Percentiles rank a stretch among this genome's conserved stretches.
Evolutionary conservation across 2,329 filamentous ascomycete genomes (phyloP).

Genomic region (Cladophialophora yegresii): DNA sequence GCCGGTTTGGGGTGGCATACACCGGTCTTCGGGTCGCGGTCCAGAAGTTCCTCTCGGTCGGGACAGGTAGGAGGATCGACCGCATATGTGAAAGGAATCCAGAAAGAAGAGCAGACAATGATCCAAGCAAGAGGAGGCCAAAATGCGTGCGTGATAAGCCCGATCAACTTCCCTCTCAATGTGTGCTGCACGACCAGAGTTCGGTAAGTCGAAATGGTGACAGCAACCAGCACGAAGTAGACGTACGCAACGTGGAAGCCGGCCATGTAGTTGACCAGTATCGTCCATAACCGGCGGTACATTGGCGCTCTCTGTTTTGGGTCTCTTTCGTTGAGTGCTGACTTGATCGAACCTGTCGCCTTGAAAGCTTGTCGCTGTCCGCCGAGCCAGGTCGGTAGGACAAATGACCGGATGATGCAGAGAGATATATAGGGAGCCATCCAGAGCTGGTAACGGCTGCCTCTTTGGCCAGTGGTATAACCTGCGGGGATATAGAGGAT

Average conservation of each 20-base stretch:
- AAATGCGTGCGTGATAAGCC: slow-evolving; percentile 56
- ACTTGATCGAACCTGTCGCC: slow-evolving; percentile 60
- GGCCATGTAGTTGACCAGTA: slow-evolving; percentile 59
- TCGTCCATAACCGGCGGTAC: slow-evolving; percentile 56
- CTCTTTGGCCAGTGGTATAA: slow-evolving; percentile 61
- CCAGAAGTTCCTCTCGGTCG: slow-evolving; percentile 59
- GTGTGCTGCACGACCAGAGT: slow-evolving; percentile 49
- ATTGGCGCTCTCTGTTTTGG: slow-evolving; percentile 45
- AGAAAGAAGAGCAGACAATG: slow-evolving; percentile 57
- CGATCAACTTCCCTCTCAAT: slow-evolving; percentile 50
- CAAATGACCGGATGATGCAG: slow-evolving; percentile 59
- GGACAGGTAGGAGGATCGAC: slow-evolving; percentile 62
- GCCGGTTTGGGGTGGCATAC: slow-evolving; percentile 50
- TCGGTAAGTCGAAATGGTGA: slow-evolving; percentile 55
- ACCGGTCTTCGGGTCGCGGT: slow-evolving; percentile 55
- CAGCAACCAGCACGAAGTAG: slow-evolving; percentile 55
- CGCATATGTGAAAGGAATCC: slow-evolving; percentile 63
- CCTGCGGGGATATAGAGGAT: slow-evolving; percentile 62
- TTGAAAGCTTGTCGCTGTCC: slow-evolving; percentile 62
- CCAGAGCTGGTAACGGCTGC: slow-evolving; percentile 60
- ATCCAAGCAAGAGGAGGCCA: slow-evolving; percentile 61
- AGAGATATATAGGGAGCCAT: slow-evolving; percentile 64
- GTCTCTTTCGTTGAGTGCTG: slow-evolving; percentile 61
- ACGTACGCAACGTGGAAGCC: slow-evolving; percentile 59
- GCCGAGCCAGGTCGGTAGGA: slow-evolving; percentile 62